Percentiles rank a stretch among this genome's conserved stretches.
Evolutionary conservation across 73 alveolate species (phyloP).

Genomic region (Blepharisma stoltei): DNA sequence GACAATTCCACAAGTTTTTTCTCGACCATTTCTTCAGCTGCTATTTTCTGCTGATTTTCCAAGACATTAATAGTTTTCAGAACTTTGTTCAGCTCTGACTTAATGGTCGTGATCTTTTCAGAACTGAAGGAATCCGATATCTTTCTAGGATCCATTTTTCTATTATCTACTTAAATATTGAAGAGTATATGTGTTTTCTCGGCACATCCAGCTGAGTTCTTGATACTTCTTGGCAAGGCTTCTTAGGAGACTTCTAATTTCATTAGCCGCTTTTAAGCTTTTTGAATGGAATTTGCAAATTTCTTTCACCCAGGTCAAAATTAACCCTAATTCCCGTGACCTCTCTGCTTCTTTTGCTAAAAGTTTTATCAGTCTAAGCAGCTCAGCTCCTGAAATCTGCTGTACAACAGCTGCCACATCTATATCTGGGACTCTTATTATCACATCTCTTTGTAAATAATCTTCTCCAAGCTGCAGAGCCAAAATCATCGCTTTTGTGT

Average conservation of each 20-base stretch:
- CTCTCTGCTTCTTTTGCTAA: not conserved
- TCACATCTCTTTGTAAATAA: not conserved
- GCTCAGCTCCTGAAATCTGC: constrained; percentile 17
- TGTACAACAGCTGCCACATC: not conserved
- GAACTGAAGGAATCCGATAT: no score
- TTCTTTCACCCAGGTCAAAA: constrained; percentile 7
- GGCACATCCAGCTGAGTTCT: not conserved
- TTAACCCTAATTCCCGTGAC: not conserved
- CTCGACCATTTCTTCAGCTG: no score
- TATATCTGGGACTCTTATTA: not conserved
- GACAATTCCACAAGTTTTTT: no score
- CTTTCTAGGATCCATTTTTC: not conserved
- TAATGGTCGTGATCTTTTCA: no score
- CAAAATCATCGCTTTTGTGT: not conserved
- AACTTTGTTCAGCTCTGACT: no score
- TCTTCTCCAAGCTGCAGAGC: not conserved
- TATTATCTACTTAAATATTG: constrained; percentile 27
- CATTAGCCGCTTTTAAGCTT: not conserved
- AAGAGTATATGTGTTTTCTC: not conserved
- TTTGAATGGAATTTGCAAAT: not conserved
- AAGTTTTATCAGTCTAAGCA: not conserved
- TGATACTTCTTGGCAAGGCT: not conserved
- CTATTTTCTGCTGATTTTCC: no score
- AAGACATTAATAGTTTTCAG: no score
- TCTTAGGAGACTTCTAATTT: not conserved